Conservation (phyloP, 768 basidiomycete species). For the Suillus clintonianus region DNA sequence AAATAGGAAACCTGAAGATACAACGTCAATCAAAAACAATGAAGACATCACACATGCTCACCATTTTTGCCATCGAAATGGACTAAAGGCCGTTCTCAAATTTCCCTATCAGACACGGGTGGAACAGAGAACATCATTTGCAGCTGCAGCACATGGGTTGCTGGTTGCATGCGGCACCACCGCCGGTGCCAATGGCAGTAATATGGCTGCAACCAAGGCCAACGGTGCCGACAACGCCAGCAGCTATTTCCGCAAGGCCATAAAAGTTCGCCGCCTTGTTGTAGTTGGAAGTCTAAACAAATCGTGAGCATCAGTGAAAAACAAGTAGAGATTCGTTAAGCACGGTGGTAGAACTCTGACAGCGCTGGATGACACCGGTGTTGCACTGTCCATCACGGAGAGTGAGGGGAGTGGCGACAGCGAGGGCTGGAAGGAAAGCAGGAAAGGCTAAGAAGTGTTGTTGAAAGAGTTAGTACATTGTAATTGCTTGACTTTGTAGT, state of each 20-base stretch:
- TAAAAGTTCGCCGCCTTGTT: neutral
- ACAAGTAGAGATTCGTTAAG: neutral
- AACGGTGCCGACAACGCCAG: constrained; percentile 6
- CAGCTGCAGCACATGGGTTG: constrained; percentile 25
- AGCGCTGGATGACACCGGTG: constrained; percentile 21
- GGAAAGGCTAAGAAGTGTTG: neutral
- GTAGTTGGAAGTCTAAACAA: constrained; percentile 12
- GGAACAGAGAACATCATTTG: neutral
- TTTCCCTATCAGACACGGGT: neutral
- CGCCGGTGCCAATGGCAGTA: constrained; percentile 19
- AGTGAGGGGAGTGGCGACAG: constrained; percentile 19
- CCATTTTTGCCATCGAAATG: constrained; percentile 28
- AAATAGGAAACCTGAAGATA: constrained; percentile 23
- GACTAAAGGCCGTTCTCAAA: constrained; percentile 22
- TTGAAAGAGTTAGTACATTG: too few relatives aligned
- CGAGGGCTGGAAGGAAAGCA: constrained; percentile 19
- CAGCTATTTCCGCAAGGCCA: constrained; percentile 7
- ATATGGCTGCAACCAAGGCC: constrained; percentile 22
- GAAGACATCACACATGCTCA: constrained; percentile 7
- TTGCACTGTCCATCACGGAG: constrained; percentile 27
- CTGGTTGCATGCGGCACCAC: constrained; percentile 15
- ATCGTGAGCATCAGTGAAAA: neutral
- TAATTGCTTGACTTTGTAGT: too few relatives aligned
- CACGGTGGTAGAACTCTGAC: constrained; percentile 18
- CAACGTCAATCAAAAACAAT: neutral